These are phyloP conservation scores for Peniophora sp. DNA, from an alignment of 1,284 basidiomycete genomes.

Conservation along the genomic window DNA sequence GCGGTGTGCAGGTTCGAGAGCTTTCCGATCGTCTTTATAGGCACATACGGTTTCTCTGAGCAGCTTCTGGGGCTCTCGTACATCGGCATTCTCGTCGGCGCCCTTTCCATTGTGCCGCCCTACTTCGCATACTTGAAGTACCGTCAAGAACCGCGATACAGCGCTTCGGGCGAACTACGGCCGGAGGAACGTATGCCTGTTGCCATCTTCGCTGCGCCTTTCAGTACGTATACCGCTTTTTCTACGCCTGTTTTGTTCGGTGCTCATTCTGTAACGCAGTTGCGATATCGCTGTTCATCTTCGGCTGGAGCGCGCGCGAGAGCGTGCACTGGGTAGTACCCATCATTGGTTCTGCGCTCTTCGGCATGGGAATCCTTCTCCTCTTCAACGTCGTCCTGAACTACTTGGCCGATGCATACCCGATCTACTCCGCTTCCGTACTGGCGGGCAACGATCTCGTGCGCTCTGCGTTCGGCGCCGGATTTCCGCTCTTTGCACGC, in stretches of 20 bases:
- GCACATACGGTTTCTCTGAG: slow-evolving; percentile 27
- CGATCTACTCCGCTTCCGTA: slow-evolving; percentile 25
- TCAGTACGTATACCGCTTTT: slow-evolving; percentile 21
- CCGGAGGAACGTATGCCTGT: slow-evolving; percentile 37
- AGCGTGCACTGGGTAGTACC: slow-evolving; percentile 22
- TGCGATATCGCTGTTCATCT: slow-evolving; percentile 32
- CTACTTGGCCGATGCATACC: slow-evolving; percentile 21
- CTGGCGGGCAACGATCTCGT: slow-evolving; percentile 29
- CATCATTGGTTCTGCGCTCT: slow-evolving; percentile 16
- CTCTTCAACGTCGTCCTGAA: slow-evolving; percentile 16
- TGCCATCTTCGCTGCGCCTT: slow-evolving; percentile 26
- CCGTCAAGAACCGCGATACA: slow-evolving; percentile 16
- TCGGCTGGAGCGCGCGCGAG: slow-evolving; percentile 30
- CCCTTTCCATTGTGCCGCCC: slow-evolving; percentile 11
- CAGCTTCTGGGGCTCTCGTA: slow-evolving; percentile 33
- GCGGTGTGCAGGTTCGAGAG: slow-evolving; percentile 7
- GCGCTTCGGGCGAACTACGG: slow-evolving; percentile 22
- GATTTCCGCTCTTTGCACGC: slow-evolving; percentile 27
- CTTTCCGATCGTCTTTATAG: slow-evolving; percentile 18
- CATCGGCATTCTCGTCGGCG: slow-evolving; percentile 35
- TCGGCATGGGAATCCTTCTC: slow-evolving; percentile 18
- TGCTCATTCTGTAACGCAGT: not conserved
- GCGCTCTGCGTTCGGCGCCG: slow-evolving; percentile 25
- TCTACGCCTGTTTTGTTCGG: not conserved
- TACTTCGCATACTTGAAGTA: slow-evolving; percentile 12